Evolutionary conservation across 2,329 filamentous ascomycete species (phyloP).

Genomic region (Colletotrichum sp.): DNA sequence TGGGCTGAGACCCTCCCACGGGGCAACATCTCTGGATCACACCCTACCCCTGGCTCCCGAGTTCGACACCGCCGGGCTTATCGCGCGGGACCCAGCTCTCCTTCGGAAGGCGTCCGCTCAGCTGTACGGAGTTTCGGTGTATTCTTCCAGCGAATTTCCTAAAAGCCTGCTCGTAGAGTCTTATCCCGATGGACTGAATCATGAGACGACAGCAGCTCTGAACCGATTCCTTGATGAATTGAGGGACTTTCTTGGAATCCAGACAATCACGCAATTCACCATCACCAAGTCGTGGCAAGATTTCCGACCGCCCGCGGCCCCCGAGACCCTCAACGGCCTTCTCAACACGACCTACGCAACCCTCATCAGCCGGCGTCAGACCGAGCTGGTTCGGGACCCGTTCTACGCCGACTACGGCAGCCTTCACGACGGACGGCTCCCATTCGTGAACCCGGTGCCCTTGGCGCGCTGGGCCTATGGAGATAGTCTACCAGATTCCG

Average conservation of each 20-base stretch:
- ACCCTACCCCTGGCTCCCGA: slow-evolving; percentile 42
- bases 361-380: slow-evolving; percentile 39
- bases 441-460: not conserved
- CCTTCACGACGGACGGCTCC: not conserved
- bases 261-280: slow-evolving; percentile 21
- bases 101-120: slow-evolving; percentile 24
- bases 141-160: not conserved
- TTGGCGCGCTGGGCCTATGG: not conserved
- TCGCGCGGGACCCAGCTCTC: slow-evolving; percentile 36
- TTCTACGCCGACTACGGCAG: slow-evolving; percentile 40
- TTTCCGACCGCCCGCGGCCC: slow-evolving; percentile 10
- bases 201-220: slow-evolving; percentile 22
- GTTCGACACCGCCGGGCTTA: not conserved
- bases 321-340: slow-evolving; percentile 21
- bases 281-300: slow-evolving; percentile 26
- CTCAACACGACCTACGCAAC: slow-evolving; percentile 36
- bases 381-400: slow-evolving; percentile 34
- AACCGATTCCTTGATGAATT: slow-evolving; percentile 29
- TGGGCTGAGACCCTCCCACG: slow-evolving; percentile 37
- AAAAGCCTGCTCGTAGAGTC: slow-evolving; percentile 30
- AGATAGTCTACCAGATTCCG: not conserved
- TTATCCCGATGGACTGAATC: slow-evolving; percentile 23
- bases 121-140: not conserved
- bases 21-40: slow-evolving; percentile 37
- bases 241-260: slow-evolving; percentile 26